phyloP scores from a whole-genome alignment of 306 rosid genomes.

The Alnus glutinosa region DNA sequence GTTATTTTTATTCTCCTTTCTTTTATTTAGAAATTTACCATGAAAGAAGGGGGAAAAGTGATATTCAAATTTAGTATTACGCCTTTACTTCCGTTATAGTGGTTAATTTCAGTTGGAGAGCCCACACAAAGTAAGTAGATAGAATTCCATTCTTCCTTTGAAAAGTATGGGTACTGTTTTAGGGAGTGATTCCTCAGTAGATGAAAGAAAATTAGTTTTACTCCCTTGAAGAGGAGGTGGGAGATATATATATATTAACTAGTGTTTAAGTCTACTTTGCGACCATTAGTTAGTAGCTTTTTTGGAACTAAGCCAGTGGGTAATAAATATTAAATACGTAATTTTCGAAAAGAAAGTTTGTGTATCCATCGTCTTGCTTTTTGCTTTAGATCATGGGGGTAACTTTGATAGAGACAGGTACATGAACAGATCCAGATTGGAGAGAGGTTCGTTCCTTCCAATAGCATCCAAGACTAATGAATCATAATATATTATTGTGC shows the following conservation, averaged over 20 bases:
- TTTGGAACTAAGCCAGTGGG: not conserved
- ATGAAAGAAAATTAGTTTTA: constrained; percentile 48
- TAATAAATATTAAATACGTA: not conserved
- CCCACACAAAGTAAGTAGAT: constrained; percentile 26
- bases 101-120: constrained; percentile 67
- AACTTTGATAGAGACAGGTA: constrained; percentile 47
- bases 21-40: not conserved
- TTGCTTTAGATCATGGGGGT: constrained; percentile 57
- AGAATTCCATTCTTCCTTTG: constrained; percentile 24
- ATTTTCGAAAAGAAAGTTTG: constrained; percentile 15
- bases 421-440: constrained; percentile 44
- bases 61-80: constrained; percentile 16
- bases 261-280: constrained; percentile 33
- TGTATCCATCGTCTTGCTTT: constrained; percentile 30
- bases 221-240: not conserved
- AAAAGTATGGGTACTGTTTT: constrained; percentile 29
- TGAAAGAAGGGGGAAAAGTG: not conserved
- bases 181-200: constrained; percentile 35
- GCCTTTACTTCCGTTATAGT: constrained; percentile 63
- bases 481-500: constrained; percentile 3
- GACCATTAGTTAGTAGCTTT: constrained; percentile 38
- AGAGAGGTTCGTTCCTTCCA: constrained; percentile 22
- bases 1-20: not conserved
- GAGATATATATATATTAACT: not conserved
- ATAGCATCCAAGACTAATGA: not conserved